phyloP scores from a whole-genome alignment of 805 yeast genomes.

The Clavispora vitiphila region DNA sequence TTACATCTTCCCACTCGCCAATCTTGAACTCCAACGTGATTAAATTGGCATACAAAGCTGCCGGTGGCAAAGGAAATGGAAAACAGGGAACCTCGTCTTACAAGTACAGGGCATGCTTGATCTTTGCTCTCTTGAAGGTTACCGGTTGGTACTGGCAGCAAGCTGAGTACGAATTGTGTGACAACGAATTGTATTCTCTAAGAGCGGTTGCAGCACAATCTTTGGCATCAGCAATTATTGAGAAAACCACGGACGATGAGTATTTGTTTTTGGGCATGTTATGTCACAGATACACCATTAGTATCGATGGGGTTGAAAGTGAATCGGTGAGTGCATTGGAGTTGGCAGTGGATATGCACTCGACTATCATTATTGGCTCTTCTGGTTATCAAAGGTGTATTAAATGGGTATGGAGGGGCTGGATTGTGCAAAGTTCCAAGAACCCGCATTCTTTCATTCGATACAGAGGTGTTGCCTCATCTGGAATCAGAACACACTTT shows the following conservation, averaged over 20 bases:
- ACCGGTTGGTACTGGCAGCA: constrained; percentile 71
- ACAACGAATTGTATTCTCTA: constrained; percentile 55
- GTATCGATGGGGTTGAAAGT: constrained; percentile 55
- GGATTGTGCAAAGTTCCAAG: constrained; percentile 72
- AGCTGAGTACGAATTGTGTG: constrained; percentile 56
- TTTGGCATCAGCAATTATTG: constrained; percentile 67
- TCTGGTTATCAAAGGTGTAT: constrained; percentile 82
- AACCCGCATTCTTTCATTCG: constrained; percentile 68
- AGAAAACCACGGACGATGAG: constrained; percentile 51
- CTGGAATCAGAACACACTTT: constrained; percentile 57
- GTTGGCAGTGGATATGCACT: constrained; percentile 80
- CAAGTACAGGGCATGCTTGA: constrained; percentile 62
- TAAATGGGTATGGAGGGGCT: constrained; percentile 90
- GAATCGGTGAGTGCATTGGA: constrained; percentile 74
- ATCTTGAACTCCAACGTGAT: constrained; percentile 56
- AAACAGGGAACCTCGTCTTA: constrained; percentile 47
- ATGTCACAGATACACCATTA: constrained; percentile 68
- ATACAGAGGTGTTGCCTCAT: constrained; percentile 55
- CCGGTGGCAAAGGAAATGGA: constrained; percentile 73
- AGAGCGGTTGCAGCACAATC: constrained; percentile 70
- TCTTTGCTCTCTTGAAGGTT: constrained; percentile 71
- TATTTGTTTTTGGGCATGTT: constrained; percentile 70
- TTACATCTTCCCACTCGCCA: constrained; percentile 53
- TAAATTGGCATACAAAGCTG: constrained; percentile 62
- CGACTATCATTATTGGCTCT: constrained; percentile 70